Conservation (phyloP, 768 basidiomycete species). For the Boletus patriciae region DNA sequence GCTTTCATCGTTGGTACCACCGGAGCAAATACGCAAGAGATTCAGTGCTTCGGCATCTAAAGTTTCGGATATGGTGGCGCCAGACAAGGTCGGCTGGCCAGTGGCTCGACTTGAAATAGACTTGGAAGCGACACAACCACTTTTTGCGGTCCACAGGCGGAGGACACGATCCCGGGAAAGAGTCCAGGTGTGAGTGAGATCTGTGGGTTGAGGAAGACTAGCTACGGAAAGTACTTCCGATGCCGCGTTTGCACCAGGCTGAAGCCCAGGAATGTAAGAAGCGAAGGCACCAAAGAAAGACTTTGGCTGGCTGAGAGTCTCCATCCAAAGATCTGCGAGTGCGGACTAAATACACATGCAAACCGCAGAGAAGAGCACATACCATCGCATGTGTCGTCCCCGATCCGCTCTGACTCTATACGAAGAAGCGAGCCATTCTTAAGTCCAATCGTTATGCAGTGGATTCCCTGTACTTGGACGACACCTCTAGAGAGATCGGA, state of each 20-base stretch:
- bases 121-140: constrained; percentile 69
- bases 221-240: constrained; percentile 71
- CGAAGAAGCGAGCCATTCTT: constrained; percentile 65
- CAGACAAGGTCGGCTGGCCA: constrained; percentile 33
- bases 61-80: constrained; percentile 42
- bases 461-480: constrained; percentile 66
- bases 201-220: constrained; percentile 73
- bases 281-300: constrained; percentile 69
- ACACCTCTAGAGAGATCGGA: constrained; percentile 45
- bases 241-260: constrained; percentile 45
- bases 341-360: constrained; percentile 9
- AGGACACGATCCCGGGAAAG: constrained; percentile 85
- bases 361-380: constrained; percentile 27
- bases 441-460: constrained; percentile 63
- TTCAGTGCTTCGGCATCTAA: constrained; percentile 62
- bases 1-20: constrained; percentile 46
- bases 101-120: constrained; percentile 43
- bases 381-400: constrained; percentile 60
- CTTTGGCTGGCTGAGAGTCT: constrained; percentile 59
- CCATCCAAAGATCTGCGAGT: constrained; percentile 66
- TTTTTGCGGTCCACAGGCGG: constrained; percentile 78
- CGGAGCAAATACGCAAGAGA: constrained; percentile 63
- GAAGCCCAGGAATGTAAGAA: constrained; percentile 59
- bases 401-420: constrained; percentile 62
- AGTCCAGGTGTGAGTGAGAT: constrained; percentile 75